These are phyloP conservation scores for Centrapalus pauciflorus DNA, from an alignment of 129 eudicot genomes.

Conservation along the genomic window DNA sequence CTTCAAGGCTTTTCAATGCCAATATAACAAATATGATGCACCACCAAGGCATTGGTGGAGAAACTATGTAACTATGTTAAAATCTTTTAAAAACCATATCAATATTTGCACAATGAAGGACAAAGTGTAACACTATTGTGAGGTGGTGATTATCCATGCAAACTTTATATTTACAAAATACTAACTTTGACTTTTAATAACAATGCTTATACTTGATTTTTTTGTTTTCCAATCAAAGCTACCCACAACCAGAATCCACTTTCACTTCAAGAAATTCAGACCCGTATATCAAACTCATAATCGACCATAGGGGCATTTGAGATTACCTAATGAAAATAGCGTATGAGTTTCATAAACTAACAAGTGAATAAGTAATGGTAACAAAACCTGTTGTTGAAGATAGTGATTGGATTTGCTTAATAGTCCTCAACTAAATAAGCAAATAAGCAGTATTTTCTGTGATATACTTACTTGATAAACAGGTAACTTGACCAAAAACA, in stretches of 20 bases:
- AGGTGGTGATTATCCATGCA: background rate
- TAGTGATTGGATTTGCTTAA: too few relatives aligned
- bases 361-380: too few relatives aligned
- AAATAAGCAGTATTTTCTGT: too few relatives aligned
- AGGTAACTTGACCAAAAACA: too few relatives aligned
- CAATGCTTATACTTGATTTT: too few relatives aligned
- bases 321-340: too few relatives aligned
- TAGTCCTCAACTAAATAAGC: too few relatives aligned
- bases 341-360: too few relatives aligned
- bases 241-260: conserved; percentile 3
- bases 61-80: background rate
- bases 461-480: too few relatives aligned
- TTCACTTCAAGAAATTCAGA: background rate
- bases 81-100: background rate
- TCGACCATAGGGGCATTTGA: too few relatives aligned
- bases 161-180: background rate
- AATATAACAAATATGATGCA: background rate
- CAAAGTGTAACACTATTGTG: background rate
- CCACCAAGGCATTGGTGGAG: too few relatives aligned
- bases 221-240: background rate
- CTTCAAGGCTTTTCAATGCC: background rate
- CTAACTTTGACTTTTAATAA: background rate
- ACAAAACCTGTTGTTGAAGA: too few relatives aligned
- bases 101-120: background rate
- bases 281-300: background rate